These are phyloP conservation scores for Epichloe sp. DNA, from an alignment of 2,329 filamentous ascomycete genomes.

Conservation along the genomic window DNA sequence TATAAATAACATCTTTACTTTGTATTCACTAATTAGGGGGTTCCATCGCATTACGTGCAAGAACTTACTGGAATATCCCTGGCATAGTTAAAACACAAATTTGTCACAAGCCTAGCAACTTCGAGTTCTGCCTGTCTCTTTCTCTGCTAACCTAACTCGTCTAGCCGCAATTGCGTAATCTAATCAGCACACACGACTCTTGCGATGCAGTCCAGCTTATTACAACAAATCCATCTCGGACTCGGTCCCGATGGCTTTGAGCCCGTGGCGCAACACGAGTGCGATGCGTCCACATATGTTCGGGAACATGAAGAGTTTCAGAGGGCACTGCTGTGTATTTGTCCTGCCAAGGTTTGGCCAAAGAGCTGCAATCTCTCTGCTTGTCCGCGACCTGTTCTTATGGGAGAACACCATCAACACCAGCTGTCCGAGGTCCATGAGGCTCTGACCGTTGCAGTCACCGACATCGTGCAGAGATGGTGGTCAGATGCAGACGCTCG, in stretches of 20 bases:
- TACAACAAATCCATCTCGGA: slow-evolving; percentile 12
- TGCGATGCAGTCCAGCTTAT: neutral
- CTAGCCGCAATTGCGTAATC: too few relatives aligned
- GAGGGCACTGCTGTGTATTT: slow-evolving; percentile 10
- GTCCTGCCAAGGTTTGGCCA: slow-evolving; percentile 17
- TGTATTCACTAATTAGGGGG: too few relatives aligned
- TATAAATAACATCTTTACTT: too few relatives aligned
- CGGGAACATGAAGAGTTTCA: slow-evolving; percentile 10
- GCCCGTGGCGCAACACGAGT: neutral
- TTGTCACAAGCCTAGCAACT: too few relatives aligned
- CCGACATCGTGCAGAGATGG: slow-evolving; percentile 25
- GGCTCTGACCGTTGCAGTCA: slow-evolving; percentile 19
- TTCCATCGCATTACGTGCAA: too few relatives aligned
- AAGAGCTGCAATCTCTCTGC: slow-evolving; percentile 13
- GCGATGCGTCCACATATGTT: slow-evolving; percentile 2
- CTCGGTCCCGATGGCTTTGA: slow-evolving; percentile 2
- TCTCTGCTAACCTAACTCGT: too few relatives aligned
- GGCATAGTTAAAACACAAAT: too few relatives aligned
- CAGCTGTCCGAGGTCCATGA: slow-evolving; percentile 18
- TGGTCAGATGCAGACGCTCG: slow-evolving; percentile 20
- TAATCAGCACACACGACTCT: too few relatives aligned
- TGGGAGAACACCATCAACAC: slow-evolving; percentile 16
- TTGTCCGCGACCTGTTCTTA: slow-evolving; percentile 22
- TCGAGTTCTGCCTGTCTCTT: too few relatives aligned
- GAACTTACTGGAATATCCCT: too few relatives aligned